phyloP scores from a whole-genome alignment of 1,284 basidiomycete species.

The Schizopora paradoxa region DNA sequence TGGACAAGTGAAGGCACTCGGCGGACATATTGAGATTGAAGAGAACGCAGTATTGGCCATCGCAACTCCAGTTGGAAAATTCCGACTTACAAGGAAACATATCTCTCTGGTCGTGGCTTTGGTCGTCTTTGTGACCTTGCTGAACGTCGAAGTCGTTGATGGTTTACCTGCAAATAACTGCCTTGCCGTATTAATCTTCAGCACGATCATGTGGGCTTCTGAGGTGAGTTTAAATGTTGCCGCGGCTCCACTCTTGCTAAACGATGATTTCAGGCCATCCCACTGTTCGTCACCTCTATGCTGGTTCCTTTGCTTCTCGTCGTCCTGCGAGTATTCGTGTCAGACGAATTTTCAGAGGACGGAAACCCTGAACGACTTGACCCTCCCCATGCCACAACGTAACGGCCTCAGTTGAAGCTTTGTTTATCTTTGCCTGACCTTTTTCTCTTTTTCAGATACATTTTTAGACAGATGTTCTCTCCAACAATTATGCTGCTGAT shows the following conservation, averaged over 20 bases:
- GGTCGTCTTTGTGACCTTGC: conserved; percentile 50
- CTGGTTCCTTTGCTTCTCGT: conserved; percentile 89
- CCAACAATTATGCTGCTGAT: conserved; percentile 97
- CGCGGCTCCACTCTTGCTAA: background rate
- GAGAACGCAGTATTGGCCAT: conserved; percentile 49
- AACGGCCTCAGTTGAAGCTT: too few relatives aligned
- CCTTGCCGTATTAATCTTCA: conserved; percentile 86
- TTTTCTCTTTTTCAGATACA: conserved; percentile 41
- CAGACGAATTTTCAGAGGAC: conserved; percentile 49
- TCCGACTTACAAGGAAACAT: conserved; percentile 63
- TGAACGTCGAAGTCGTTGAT: conserved; percentile 60
- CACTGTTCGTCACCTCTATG: conserved; percentile 93
- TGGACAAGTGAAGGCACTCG: conserved; percentile 38
- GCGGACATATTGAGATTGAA: conserved; percentile 47
- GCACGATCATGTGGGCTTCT: conserved; percentile 94
- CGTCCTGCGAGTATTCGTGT: conserved; percentile 80
- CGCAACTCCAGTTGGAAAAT: conserved; percentile 53
- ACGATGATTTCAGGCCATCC: conserved; percentile 68
- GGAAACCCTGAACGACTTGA: conserved; percentile 50
- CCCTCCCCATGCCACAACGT: conserved; percentile 80
- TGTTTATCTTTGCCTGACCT: conserved; percentile 9
- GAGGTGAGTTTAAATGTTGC: conserved; percentile 54
- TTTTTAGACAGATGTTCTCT: conserved; percentile 79
- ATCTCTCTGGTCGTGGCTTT: conserved; percentile 57
- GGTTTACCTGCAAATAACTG: conserved; percentile 84